These are phyloP conservation scores for Aspergillus ostianus DNA, from an alignment of 495 filamentous ascomycete genomes.

Conservation along the genomic window DNA sequence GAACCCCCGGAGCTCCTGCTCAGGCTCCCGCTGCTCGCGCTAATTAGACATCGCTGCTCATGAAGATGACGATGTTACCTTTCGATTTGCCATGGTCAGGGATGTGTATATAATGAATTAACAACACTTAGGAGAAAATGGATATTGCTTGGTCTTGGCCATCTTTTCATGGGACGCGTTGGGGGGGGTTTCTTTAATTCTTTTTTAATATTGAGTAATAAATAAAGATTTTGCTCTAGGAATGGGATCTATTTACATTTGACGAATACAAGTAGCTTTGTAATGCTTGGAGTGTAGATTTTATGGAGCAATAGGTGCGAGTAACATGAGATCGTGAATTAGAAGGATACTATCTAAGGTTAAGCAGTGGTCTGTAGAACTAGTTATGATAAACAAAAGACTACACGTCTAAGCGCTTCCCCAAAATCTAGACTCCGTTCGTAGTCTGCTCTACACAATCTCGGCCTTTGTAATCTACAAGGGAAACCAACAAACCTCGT, in stretches of 20 bases:
- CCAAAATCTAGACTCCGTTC: background rate
- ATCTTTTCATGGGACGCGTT: background rate
- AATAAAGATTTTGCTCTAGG: background rate
- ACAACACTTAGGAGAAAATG: constrained; percentile 17
- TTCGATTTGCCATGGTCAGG: constrained; percentile 20
- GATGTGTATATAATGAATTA: constrained; percentile 34
- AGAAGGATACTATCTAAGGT: background rate
- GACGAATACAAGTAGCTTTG: no score
- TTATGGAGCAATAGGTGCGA: no score
- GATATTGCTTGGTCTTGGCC: constrained; percentile 18
- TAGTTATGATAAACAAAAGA: background rate
- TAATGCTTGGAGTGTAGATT: no score
- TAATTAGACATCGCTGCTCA: constrained; percentile 21
- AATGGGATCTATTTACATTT: background rate
- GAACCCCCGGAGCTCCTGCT: constrained; percentile 26
- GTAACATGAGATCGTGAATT: background rate
- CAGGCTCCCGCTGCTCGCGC: constrained; percentile 23
- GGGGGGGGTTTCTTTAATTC: constrained; percentile 2
- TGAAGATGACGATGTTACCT: constrained; percentile 16
- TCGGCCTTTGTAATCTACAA: background rate
- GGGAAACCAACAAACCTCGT: background rate
- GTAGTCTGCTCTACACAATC: background rate
- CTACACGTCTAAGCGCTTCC: background rate
- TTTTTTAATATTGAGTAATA: background rate
- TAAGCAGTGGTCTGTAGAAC: background rate